phyloP scores from a whole-genome alignment of 805 yeast species.

The Teunomyces cretensis region DNA sequence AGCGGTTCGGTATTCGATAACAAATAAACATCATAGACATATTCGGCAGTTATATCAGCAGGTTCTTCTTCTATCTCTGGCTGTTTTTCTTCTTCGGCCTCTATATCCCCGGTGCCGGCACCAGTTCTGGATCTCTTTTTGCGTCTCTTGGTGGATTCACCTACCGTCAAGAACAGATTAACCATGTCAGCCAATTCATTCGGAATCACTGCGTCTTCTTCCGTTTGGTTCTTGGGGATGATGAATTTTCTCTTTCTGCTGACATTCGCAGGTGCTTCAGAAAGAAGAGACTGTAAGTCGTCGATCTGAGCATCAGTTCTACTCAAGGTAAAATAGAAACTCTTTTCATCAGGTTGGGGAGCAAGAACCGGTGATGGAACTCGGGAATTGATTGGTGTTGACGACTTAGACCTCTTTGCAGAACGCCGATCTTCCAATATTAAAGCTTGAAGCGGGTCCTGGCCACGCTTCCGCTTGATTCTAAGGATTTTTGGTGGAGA shows the following conservation, averaged over 20 bases:
- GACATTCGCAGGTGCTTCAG: not conserved
- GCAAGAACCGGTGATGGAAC: slow-evolving; percentile 14
- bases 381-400: slow-evolving; percentile 32
- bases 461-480: slow-evolving; percentile 81
- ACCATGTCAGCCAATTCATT: slow-evolving; percentile 77
- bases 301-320: slow-evolving; percentile 31
- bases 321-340: slow-evolving; percentile 32
- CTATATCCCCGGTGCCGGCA: not conserved
- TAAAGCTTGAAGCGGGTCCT: slow-evolving; percentile 86
- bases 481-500: slow-evolving; percentile 65
- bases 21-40: slow-evolving; percentile 85
- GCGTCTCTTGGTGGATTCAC: slow-evolving; percentile 15
- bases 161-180: slow-evolving; percentile 51
- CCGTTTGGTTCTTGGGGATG: slow-evolving; percentile 31
- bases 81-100: slow-evolving; percentile 10
- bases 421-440: slow-evolving; percentile 41
- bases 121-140: slow-evolving; percentile 9
- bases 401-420: slow-evolving; percentile 43
- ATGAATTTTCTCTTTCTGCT: slow-evolving; percentile 29
- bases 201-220: slow-evolving; percentile 43
- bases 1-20: slow-evolving; percentile 28
- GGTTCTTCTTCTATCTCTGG: not conserved
- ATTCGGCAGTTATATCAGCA: slow-evolving; percentile 47
- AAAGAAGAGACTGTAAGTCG: slow-evolving; percentile 11
- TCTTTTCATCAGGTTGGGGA: slow-evolving; percentile 20